phyloP scores from a whole-genome alignment of 768 basidiomycete genomes.

The Amylocystis lapponica region DNA sequence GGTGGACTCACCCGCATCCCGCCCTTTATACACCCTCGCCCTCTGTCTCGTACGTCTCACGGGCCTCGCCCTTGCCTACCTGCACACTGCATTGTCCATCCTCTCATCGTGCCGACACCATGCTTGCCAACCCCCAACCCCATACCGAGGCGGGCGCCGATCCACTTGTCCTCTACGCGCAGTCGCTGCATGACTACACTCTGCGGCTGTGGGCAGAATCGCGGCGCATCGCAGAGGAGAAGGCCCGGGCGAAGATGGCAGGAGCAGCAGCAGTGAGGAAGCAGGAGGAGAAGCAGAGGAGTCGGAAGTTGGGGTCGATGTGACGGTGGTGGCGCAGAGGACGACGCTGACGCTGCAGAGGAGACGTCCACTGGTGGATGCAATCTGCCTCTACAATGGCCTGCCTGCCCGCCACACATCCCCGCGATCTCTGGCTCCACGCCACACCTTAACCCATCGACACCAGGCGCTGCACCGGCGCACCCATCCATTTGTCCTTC shows the following conservation, averaged over 20 bases:
- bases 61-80: not conserved
- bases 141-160: slow-evolving; percentile 4
- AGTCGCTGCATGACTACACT: slow-evolving; percentile 62
- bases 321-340: too few species aligned
- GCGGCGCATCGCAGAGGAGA: slow-evolving; percentile 50
- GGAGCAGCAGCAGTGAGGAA: slow-evolving; percentile 7
- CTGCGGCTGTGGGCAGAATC: slow-evolving; percentile 64
- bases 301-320: not conserved
- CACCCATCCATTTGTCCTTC: too few species aligned
- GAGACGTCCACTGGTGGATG: too few species aligned
- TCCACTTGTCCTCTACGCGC: slow-evolving; percentile 49
- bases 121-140: slow-evolving; percentile 1
- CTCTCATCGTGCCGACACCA: not conserved
- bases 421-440: too few species aligned
- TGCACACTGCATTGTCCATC: too few species aligned
- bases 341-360: too few species aligned
- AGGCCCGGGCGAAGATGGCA: slow-evolving; percentile 16
- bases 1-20: not conserved
- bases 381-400: too few species aligned
- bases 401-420: too few species aligned
- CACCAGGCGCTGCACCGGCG: too few species aligned
- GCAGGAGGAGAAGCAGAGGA: slow-evolving; percentile 7
- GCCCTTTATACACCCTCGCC: not conserved
- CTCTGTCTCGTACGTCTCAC: not conserved
- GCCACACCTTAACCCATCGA: too few species aligned